phyloP scores from a whole-genome alignment of 352 stramenopile genomes.

The Pythium oligandrum region DNA sequence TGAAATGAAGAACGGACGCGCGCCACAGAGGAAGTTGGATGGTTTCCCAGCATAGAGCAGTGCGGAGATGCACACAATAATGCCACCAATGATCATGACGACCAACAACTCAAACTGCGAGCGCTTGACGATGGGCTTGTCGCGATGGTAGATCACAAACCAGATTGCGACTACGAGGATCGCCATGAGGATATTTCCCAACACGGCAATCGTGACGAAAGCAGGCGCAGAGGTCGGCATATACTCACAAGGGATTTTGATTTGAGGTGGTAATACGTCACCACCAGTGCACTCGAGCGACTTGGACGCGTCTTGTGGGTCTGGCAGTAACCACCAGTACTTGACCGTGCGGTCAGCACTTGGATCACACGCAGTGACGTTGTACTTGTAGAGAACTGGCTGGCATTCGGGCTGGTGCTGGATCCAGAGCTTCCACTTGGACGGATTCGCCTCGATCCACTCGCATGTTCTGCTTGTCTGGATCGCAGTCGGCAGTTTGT shows the following conservation, averaged over 20 bases:
- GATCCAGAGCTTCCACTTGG: slow-evolving; percentile 29
- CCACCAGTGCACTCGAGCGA: slow-evolving; percentile 35
- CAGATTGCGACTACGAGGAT: slow-evolving; percentile 9
- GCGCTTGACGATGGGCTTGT: slow-evolving; percentile 28
- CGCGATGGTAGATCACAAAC: slow-evolving; percentile 25
- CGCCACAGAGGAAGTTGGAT: slow-evolving; percentile 12
- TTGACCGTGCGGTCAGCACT: slow-evolving; percentile 20
- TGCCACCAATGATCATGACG: slow-evolving; percentile 22
- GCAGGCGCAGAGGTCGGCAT: slow-evolving; percentile 17
- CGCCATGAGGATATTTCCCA: slow-evolving; percentile 7
- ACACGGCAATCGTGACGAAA: slow-evolving; percentile 15
- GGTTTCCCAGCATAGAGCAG: slow-evolving; percentile 21
- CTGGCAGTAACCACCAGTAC: slow-evolving; percentile 37
- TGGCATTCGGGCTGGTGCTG: slow-evolving; percentile 27
- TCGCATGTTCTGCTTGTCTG: slow-evolving; percentile 20
- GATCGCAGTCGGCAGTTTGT: slow-evolving; percentile 5
- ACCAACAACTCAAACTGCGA: slow-evolving; percentile 32
- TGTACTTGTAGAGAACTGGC: slow-evolving; percentile 32
- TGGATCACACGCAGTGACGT: slow-evolving; percentile 24
- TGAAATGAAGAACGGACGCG: slow-evolving; percentile 17
- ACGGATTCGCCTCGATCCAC: slow-evolving; percentile 27
- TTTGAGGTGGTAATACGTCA: slow-evolving; percentile 12
- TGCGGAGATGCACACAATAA: slow-evolving; percentile 19
- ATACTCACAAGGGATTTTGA: slow-evolving; percentile 30
- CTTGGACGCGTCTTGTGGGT: slow-evolving; percentile 6